These are phyloP conservation scores for Stemphylium vesicarium DNA, from an alignment of 2,329 filamentous ascomycete species.

Conservation along the genomic window DNA sequence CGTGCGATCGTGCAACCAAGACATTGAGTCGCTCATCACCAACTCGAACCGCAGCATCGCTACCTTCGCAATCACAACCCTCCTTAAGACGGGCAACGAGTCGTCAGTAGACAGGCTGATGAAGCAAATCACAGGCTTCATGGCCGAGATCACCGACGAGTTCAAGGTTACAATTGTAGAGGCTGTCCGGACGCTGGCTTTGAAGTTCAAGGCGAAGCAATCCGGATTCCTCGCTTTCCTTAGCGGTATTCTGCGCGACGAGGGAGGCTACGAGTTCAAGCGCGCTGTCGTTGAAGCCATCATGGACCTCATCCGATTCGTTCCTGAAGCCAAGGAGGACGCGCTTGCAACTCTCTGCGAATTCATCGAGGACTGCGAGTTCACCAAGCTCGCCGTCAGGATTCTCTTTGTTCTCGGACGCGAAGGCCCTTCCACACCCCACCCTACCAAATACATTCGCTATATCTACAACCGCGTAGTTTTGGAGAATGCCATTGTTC, in stretches of 20 bases:
- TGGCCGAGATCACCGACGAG: slow-evolving; percentile 98
- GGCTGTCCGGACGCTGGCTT: slow-evolving; percentile 91
- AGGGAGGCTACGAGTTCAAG: slow-evolving; percentile 99
- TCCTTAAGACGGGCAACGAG: slow-evolving; percentile 98
- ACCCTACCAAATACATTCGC: slow-evolving; percentile 97
- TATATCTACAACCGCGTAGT: slow-evolving; percentile 99
- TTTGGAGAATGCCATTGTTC: slow-evolving; percentile 93
- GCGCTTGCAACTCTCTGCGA: slow-evolving; percentile 95
- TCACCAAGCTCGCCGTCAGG: slow-evolving; percentile 94
- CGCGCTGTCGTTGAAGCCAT: slow-evolving; percentile 97
- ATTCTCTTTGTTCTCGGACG: slow-evolving; percentile 92
- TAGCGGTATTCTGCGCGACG: slow-evolving; percentile 93
- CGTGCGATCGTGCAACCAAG: slow-evolving; percentile 92
- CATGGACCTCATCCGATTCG: slow-evolving; percentile 99
- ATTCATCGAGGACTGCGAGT: slow-evolving; percentile 99
- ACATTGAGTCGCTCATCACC: slow-evolving; percentile 95
- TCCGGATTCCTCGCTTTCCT: slow-evolving; percentile 97
- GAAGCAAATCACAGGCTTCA: slow-evolving; percentile 98
- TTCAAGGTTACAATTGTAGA: slow-evolving; percentile 99
- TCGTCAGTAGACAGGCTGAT: slow-evolving; percentile 95
- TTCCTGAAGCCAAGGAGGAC: slow-evolving; percentile 81
- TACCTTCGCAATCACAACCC: slow-evolving; percentile 96
- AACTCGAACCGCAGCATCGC: slow-evolving; percentile 97
- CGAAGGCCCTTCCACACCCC: slow-evolving; percentile 92
- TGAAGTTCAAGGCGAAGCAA: slow-evolving; percentile 98